Percentiles rank a stretch among this genome's conserved stretches.
phyloP scores from a whole-genome alignment of 108 stramenopile species.

The Aurantiochytrium sp. region DNA sequence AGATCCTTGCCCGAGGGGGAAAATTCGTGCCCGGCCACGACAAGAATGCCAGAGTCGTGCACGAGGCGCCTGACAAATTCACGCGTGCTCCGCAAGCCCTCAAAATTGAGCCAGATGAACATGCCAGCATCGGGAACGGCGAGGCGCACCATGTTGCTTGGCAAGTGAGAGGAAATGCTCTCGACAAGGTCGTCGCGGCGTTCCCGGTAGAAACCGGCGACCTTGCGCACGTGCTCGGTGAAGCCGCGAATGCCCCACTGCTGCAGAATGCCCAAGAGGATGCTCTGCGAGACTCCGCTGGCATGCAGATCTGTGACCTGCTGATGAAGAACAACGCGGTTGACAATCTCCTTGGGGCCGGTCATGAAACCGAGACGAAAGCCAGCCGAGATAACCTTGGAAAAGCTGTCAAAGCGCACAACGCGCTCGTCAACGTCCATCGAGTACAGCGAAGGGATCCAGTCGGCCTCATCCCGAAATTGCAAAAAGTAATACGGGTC shows the following conservation, averaged over 20 bases:
- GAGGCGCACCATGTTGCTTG: background rate
- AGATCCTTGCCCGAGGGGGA: background rate
- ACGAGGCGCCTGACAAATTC: slow-evolving; percentile 20
- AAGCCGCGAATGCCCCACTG: slow-evolving; percentile 32
- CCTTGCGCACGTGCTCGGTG: background rate
- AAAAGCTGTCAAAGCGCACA: slow-evolving; percentile 51
- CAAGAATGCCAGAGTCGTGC: background rate
- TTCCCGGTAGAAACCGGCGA: slow-evolving; percentile 24
- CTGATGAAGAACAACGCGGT: slow-evolving; percentile 30
- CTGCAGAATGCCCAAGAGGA: slow-evolving; percentile 29
- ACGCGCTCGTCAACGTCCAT: slow-evolving; percentile 53
- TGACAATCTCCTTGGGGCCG: slow-evolving; percentile 41
- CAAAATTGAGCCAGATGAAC: slow-evolving; percentile 48
- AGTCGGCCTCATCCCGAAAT: background rate
- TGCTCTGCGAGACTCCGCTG: slow-evolving; percentile 49
- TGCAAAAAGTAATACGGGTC: slow-evolving; percentile 56
- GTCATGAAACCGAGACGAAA: slow-evolving; percentile 55
- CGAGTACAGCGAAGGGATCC: background rate
- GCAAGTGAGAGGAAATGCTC: slow-evolving; percentile 27
- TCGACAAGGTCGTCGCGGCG: slow-evolving; percentile 33
- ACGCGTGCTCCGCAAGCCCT: background rate
- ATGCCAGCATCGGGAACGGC: slow-evolving; percentile 45
- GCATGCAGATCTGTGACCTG: slow-evolving; percentile 45
- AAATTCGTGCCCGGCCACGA: background rate
- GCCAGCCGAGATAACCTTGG: slow-evolving; percentile 53